phyloP scores from a whole-genome alignment of 2,329 filamentous ascomycete species.

The Aspergillus fumigatus region DNA sequence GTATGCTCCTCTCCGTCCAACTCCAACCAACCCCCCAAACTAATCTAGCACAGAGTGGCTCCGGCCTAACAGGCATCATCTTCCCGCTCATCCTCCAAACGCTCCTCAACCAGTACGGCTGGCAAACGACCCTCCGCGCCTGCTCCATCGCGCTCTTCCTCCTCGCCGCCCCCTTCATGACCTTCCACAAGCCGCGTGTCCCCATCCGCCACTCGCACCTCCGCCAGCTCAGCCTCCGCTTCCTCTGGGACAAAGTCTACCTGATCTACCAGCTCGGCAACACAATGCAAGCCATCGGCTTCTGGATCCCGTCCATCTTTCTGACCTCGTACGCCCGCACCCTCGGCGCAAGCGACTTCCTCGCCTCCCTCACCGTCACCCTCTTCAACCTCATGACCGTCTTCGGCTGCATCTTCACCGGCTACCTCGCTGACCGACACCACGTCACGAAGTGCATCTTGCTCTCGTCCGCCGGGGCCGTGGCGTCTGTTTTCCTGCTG shows the following conservation, averaged over 20 bases:
- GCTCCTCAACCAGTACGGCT: slow-evolving; percentile 40
- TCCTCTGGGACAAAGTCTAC: slow-evolving; percentile 18
- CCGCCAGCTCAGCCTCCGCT: slow-evolving; percentile 41
- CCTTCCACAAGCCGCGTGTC: slow-evolving; percentile 41
- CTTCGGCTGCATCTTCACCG: slow-evolving; percentile 35
- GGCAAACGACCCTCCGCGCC: slow-evolving; percentile 41
- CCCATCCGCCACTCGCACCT: slow-evolving; percentile 21
- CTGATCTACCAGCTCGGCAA: slow-evolving; percentile 37
- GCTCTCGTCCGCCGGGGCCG: slow-evolving; percentile 54
- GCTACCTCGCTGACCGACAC: slow-evolving; percentile 16
- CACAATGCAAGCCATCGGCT: slow-evolving; percentile 30
- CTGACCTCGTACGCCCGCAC: slow-evolving; percentile 26
- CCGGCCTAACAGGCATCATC: slow-evolving; percentile 39
- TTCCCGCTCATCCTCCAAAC: slow-evolving; percentile 44
- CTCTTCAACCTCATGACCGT: slow-evolving; percentile 29
- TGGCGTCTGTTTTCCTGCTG: slow-evolving; percentile 54
- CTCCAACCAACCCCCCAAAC: background rate
- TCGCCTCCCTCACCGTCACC: slow-evolving; percentile 12
- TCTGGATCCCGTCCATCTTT: slow-evolving; percentile 33
- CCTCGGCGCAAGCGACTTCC: slow-evolving; percentile 15
- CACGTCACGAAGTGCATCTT: slow-evolving; percentile 26
- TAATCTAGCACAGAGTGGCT: slow-evolving; percentile 28
- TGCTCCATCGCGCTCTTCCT: slow-evolving; percentile 33
- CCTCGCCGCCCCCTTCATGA: slow-evolving; percentile 21
- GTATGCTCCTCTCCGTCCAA: slow-evolving; percentile 3